A percentile compares a stretch with the other conserved stretches of the same genome.
Evolutionary conservation across 495 filamentous ascomycete species (phyloP).

Genomic region (Neurospora sp.): DNA sequence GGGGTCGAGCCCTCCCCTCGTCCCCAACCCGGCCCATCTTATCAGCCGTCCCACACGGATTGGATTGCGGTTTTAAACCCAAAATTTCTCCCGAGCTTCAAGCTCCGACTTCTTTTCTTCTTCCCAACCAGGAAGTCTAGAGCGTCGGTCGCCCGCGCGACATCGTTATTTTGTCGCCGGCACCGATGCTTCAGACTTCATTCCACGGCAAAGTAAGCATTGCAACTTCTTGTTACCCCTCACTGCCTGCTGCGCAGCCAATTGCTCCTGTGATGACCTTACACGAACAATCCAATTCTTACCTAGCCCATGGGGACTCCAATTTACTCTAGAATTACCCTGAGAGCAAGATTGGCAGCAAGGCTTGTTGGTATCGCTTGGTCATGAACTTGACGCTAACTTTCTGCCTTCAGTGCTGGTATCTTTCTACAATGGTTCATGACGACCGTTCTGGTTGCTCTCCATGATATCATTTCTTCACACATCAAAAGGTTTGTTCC

Average conservation of each 20-base stretch:
- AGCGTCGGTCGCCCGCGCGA: slow-evolving; percentile 1
- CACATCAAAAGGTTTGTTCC: slow-evolving; percentile 47
- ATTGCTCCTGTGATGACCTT: slow-evolving; percentile 46
- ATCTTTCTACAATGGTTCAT: neutral
- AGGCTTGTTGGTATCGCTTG: slow-evolving; percentile 1
- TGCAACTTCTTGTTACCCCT: slow-evolving; percentile 7
- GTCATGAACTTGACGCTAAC: slow-evolving; percentile 12
- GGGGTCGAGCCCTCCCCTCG: neutral
- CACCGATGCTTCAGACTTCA: slow-evolving; percentile 20
- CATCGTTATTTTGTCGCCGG: neutral
- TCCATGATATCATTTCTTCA: neutral
- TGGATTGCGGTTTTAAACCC: slow-evolving; percentile 8
- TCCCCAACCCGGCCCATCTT: slow-evolving; percentile 6
- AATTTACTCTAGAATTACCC: slow-evolving; percentile 57
- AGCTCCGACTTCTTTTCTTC: slow-evolving; percentile 8
- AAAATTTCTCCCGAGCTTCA: slow-evolving; percentile 18
- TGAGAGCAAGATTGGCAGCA: slow-evolving; percentile 38
- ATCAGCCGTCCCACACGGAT: slow-evolving; percentile 20
- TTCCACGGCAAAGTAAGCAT: neutral
- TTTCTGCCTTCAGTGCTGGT: slow-evolving; percentile 13
- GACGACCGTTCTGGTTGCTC: neutral
- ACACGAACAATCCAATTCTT: slow-evolving; percentile 76
- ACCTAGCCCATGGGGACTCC: slow-evolving; percentile 57
- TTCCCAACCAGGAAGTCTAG: slow-evolving; percentile 1
- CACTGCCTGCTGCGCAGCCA: slow-evolving; percentile 8